These are phyloP conservation scores for Alternaria hordeiaustralica DNA, from an alignment of 2,329 filamentous ascomycete species.

Conservation along the genomic window DNA sequence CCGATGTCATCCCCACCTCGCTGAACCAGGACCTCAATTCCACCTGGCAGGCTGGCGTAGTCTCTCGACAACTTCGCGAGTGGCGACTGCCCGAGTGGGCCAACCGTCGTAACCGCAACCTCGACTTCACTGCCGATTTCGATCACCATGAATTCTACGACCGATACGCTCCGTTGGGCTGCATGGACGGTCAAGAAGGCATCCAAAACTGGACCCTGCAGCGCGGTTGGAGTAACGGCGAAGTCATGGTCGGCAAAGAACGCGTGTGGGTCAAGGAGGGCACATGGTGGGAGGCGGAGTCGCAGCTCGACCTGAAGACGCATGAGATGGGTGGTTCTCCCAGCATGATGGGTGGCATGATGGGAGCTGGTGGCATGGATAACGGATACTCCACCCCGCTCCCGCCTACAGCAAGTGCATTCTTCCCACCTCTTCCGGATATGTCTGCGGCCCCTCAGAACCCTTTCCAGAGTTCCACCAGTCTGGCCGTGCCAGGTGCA, in stretches of 20 bases:
- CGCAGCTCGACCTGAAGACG: conserved; percentile 88
- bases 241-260: conserved; percentile 88
- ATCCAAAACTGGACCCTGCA: conserved; percentile 95
- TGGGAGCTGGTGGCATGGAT: conserved; percentile 68
- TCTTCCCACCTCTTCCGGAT: conserved; percentile 67
- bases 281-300: conserved; percentile 98
- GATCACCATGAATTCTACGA: conserved; percentile 90
- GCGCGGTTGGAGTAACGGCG: conserved; percentile 97
- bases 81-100: conserved; percentile 98
- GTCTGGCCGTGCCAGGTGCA: conserved; percentile 56
- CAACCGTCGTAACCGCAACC: conserved; percentile 85
- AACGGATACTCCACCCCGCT: conserved; percentile 72
- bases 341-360: conserved; percentile 57
- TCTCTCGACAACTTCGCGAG: conserved; percentile 89
- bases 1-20: conserved; percentile 79
- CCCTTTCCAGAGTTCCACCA: conserved; percentile 63
- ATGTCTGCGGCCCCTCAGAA: conserved; percentile 73
- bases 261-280: conserved; percentile 94
- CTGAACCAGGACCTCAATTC: conserved; percentile 75
- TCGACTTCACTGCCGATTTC: conserved; percentile 97
- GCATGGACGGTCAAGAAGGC: conserved; percentile 86
- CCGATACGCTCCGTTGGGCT: conserved; percentile 83
- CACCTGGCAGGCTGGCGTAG: conserved; percentile 92
- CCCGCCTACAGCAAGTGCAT: conserved; percentile 62
- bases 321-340: conserved; percentile 52